Percentiles rank a stretch among this genome's conserved stretches.
Evolutionary conservation across 2,329 filamentous ascomycete species (phyloP).

Genomic region (Monilinia aucupariae): DNA sequence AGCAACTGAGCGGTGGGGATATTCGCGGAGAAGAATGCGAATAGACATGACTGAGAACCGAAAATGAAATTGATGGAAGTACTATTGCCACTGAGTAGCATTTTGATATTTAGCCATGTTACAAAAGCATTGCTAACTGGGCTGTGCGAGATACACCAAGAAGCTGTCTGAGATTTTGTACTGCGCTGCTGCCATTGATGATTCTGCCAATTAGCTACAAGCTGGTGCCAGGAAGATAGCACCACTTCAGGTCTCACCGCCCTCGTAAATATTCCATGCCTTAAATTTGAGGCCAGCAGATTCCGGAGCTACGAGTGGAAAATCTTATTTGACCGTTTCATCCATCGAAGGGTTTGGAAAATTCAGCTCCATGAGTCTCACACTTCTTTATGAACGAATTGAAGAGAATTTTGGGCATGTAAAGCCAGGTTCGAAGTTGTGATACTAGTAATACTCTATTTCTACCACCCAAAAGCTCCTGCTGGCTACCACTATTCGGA

Average conservation of each 20-base stretch:
- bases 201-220: not conserved
- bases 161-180: not conserved
- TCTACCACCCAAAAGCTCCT: not conserved
- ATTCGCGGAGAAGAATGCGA: constrained; percentile 58
- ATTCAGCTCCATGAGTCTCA: not conserved
- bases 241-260: not conserved
- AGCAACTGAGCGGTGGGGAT: constrained; percentile 81
- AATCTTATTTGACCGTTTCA: not conserved
- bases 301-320: no score
- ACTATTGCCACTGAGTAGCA: constrained; percentile 15
- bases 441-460: not conserved
- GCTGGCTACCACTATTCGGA: not conserved
- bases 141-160: constrained; percentile 6
- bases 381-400: not conserved
- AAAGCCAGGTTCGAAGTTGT: not conserved
- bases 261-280: not conserved
- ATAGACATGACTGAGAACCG: constrained; percentile 32
- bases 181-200: constrained; percentile 3
- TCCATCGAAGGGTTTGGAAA: not conserved
- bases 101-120: constrained; percentile 13
- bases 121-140: constrained; percentile 7
- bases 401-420: not conserved
- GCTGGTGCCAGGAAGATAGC: not conserved
- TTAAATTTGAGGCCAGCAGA: not conserved
- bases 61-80: constrained; percentile 14